Evolutionary conservation across 257 asterid species (phyloP), one percentile per base, ranked within the genome.

Genomic region (Cynanchum wilfordii): DNA sequence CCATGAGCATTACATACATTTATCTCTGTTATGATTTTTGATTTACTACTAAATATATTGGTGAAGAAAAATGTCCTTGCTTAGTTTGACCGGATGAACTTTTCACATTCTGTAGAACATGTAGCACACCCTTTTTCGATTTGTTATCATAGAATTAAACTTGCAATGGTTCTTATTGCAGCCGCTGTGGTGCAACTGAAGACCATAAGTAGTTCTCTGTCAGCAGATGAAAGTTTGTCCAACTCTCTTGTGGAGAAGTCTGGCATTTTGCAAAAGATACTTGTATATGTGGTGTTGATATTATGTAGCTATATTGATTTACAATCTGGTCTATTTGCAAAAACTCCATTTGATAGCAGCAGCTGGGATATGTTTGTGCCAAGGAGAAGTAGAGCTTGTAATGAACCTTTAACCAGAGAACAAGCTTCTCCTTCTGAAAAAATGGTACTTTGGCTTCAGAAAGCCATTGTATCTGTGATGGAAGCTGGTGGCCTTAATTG

Each of bases 401-500:
- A 33, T 68, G 84, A 79, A 70, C 80, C 79, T 66, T 74, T 87
- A 68, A 68, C 78, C 72, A 74, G 79, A 24, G 30, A 65, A 51
- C 77, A 84, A 68, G 78, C 84, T 81, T 75, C 80, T 69, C 77
- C 79, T 77, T 73, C 88, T 81, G 96, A 88, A 69, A 75, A 78
- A 73, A 72, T 80, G 79, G 75, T 88, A 63, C 80, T 77, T 40
- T 94, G 97, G 99, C 97, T 87, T 85, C 94, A 91, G 77, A 89
- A 84, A 78, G 85, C 98, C 67, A 87, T 91, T 81, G 84, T 89
- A 73, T 91, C 96, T 27, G 86, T 94, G 62, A 89, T 92, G 97
- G 99, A 94, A 83, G 97, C 99, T 75, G 99, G 99, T 81, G 96
- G 97, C 76, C 96, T 91, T 77, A 90, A 91, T 76, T 94, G 99